Evolutionary conservation across 257 asterid species (phyloP).

Genomic region (Solanum tacnaense): DNA sequence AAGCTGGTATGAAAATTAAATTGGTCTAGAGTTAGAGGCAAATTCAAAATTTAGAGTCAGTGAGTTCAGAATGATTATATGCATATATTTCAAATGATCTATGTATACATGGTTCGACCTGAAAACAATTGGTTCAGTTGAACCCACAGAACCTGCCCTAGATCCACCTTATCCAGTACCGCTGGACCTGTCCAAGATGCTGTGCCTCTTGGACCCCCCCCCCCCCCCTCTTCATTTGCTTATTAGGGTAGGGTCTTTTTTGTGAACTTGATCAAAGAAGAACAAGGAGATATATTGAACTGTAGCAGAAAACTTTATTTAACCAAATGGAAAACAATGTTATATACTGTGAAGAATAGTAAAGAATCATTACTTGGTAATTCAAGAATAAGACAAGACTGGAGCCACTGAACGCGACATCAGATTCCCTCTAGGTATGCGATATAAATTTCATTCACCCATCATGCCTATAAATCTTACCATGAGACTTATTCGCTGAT

Average conservation of each 20-base stretch:
- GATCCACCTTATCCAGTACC: constrained; percentile 20
- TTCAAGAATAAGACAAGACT: constrained; percentile 25
- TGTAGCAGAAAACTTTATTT: constrained; percentile 15
- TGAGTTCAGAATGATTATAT: background rate
- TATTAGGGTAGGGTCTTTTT: constrained; percentile 28
- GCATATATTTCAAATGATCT: background rate
- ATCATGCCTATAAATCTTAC: background rate
- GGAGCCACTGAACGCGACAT: constrained; percentile 9
- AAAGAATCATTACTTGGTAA: constrained; percentile 12
- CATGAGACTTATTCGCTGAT: constrained; percentile 17
- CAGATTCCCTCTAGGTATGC: constrained; percentile 33
- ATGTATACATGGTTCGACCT: background rate
- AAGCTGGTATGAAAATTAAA: constrained; percentile 42
- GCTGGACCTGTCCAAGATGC: constrained; percentile 55
- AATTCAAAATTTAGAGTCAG: background rate
- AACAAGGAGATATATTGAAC: constrained; percentile 19
- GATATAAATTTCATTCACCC: background rate
- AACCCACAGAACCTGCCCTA: background rate
- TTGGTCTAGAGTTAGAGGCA: constrained; percentile 6
- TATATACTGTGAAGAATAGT: constrained; percentile 10
- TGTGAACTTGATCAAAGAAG: constrained; percentile 17
- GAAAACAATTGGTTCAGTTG: background rate
- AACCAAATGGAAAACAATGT: constrained; percentile 10
- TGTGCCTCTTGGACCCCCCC: constrained; percentile 40
- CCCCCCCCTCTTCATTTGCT: constrained; percentile 20